Evolutionary conservation across 257 asterid genomes (phyloP), one percentile per base, ranked within the genome.

Genomic region (Cinchona pubescens): DNA sequence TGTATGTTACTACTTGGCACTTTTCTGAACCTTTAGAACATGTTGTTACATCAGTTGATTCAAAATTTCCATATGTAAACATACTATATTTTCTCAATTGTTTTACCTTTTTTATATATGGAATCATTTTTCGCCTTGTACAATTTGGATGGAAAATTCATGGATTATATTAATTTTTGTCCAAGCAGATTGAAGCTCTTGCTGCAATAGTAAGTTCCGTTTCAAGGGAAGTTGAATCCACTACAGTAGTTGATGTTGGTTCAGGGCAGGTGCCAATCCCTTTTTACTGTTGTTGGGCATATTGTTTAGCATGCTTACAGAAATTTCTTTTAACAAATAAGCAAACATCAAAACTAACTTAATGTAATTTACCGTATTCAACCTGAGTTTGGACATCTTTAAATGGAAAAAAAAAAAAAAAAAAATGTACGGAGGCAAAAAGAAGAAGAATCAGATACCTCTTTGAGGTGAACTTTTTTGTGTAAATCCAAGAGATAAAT

Each of bases 181-280:
- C 49, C 74, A 71, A 83, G 84, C 84, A 93, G 98, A 85, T 90
- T 64, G 91, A 90, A 87, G 83, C 80, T 63, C 93, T 93, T 83
- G 93, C 94, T 83, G 89, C 92, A 68, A 86, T 93, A 78, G 80
- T 91, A 42, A 70, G 81, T 76, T 87, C 88, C 64, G 56, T 88
- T 77, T 89, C 96, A 75, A 76, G 78, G 81, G 79, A 80, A 77
- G 88, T 86, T 83, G 96, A 92, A 64, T 86, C 87, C 48, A 61
- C 43, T 55, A 85, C 88, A 45, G 43, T 93, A 69, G 84, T 91
- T 67, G 98, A 93, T 81, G 96, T 91, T 74, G 98, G 98, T 67
- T 87, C 98, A 58, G 98, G 98, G 69, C 98, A 93, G 97, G 98
- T 93, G 77, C 66, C 83, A 56, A 45, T 42, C 74, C 70, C 76